Conservation (phyloP, 805 yeast genomes). For the Hanseniaspora clermontiae region DNA sequence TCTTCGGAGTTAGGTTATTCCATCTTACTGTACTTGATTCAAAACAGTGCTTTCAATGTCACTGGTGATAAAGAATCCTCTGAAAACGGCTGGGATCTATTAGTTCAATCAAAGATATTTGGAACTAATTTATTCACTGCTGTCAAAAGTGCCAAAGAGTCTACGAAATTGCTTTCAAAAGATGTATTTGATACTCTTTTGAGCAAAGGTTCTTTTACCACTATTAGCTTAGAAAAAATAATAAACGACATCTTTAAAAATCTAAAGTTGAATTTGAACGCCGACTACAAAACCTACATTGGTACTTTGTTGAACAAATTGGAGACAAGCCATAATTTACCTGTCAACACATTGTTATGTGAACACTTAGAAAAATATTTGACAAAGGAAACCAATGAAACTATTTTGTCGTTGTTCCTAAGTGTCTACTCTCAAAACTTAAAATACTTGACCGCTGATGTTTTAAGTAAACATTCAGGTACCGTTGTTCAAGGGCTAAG, state of each 20-base stretch:
- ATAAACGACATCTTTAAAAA: conserved; percentile 44
- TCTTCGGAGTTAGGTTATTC: conserved; percentile 62
- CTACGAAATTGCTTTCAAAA: conserved; percentile 41
- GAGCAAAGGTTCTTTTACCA: conserved; percentile 19
- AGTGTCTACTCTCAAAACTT: conserved; percentile 39
- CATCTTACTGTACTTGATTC: conserved; percentile 38
- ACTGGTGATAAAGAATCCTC: not conserved
- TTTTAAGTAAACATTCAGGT: conserved; percentile 22
- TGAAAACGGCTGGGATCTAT: conserved; percentile 7
- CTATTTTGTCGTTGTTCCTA: conserved; percentile 39
- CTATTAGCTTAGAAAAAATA: conserved; percentile 26
- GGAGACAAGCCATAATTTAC: conserved; percentile 21
- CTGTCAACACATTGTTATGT: conserved; percentile 31
- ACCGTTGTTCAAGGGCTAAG: conserved; percentile 45
- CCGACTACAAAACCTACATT: conserved; percentile 52
- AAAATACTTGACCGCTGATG: conserved; percentile 22
- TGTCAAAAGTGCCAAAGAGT: conserved; percentile 58
- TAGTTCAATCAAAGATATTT: conserved; percentile 4
- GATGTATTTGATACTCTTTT: conserved; percentile 26
- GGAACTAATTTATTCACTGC: conserved; percentile 23
- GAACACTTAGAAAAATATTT: conserved; percentile 39
- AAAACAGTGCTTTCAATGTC: not conserved
- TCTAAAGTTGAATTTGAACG: conserved; percentile 44
- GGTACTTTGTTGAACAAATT: conserved; percentile 34
- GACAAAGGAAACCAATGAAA: conserved; percentile 66